Conservation (phyloP, 1,284 basidiomycete genomes). For the Puccinia hordei region DNA sequence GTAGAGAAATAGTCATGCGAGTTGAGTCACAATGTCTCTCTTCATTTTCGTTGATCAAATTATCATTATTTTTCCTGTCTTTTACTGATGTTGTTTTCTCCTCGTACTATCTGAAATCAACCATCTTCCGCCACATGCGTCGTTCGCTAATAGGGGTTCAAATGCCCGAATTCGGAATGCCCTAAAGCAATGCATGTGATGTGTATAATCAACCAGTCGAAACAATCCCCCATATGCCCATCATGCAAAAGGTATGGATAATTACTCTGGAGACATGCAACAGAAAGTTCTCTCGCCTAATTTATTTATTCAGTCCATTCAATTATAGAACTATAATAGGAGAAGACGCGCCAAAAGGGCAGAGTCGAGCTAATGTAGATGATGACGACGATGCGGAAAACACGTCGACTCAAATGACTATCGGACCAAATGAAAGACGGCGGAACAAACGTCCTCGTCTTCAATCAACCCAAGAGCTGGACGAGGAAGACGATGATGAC, state of each 20-base stretch:
- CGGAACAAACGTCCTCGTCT: neutral
- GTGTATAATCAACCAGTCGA: conserved; percentile 24
- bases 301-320: conserved; percentile 1
- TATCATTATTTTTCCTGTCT: neutral
- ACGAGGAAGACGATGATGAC: neutral
- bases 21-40: conserved; percentile 7
- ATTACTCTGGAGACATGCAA: neutral
- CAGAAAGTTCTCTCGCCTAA: no score
- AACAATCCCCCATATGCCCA: conserved; percentile 28
- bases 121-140: neutral
- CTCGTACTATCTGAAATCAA: neutral
- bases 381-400: conserved; percentile 11
- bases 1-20: conserved; percentile 44
- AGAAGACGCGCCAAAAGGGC: conserved; percentile 22
- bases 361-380: neutral
- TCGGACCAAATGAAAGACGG: neutral
- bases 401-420: neutral
- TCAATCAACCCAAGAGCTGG: neutral
- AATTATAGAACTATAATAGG: conserved; percentile 18
- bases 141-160: conserved; percentile 3
- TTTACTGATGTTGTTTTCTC: neutral
- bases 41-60: neutral
- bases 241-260: conserved; percentile 8
- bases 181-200: conserved; percentile 34
- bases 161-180: conserved; percentile 34